These are phyloP conservation scores for Rhodotorula sp. DNA, from an alignment of 1,284 basidiomycete species.

Conservation along the genomic window DNA sequence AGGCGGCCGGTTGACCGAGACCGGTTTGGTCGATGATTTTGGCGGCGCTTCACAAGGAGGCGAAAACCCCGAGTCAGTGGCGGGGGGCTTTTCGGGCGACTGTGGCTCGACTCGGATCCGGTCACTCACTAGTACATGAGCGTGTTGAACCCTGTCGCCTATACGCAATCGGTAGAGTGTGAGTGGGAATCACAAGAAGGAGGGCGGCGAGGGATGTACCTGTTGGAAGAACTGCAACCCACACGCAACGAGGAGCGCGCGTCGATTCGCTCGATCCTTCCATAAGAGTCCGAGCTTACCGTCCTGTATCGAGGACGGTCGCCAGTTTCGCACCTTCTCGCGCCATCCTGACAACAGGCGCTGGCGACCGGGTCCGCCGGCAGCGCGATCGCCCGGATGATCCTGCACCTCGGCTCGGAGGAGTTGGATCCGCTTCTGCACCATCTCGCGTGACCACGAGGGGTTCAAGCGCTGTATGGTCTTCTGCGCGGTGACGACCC, in stretches of 20 bases:
- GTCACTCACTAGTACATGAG: slow-evolving; percentile 56
- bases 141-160: slow-evolving; percentile 51
- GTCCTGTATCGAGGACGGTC: slow-evolving; percentile 44
- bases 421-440: slow-evolving; percentile 57
- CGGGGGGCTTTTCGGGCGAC: background rate
- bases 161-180: too few relatives aligned
- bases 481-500: slow-evolving; percentile 55
- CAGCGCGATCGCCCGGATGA: slow-evolving; percentile 54
- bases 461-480: slow-evolving; percentile 65
- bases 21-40: slow-evolving; percentile 75
- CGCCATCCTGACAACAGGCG: background rate
- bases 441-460: slow-evolving; percentile 1
- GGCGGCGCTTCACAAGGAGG: slow-evolving; percentile 48
- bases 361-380: slow-evolving; percentile 43
- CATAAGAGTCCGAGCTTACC: slow-evolving; percentile 15
- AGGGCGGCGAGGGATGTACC: slow-evolving; percentile 47
- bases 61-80: background rate
- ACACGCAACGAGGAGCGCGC: slow-evolving; percentile 65
- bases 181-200: background rate
- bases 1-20: slow-evolving; percentile 73
- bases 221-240: slow-evolving; percentile 80
- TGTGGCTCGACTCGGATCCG: too few relatives aligned
- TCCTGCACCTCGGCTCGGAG: slow-evolving; percentile 56
- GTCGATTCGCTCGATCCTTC: slow-evolving; percentile 29
- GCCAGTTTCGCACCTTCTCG: slow-evolving; percentile 49